phyloP scores from a whole-genome alignment of 768 basidiomycete species.

The Hypsizygus marmoreus region DNA sequence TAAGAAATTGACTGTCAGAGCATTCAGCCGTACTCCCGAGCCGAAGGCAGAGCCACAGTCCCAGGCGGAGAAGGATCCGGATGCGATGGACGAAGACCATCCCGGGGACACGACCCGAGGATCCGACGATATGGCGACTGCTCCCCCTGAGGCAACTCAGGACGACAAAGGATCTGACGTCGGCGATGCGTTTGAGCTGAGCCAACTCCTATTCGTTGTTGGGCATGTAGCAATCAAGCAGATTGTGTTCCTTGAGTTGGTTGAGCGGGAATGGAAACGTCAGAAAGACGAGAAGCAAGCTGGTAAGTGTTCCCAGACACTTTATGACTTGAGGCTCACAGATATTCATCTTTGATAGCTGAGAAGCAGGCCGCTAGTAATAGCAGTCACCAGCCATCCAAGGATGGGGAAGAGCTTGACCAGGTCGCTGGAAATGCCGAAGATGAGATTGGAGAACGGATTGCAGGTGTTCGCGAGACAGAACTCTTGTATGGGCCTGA shows the following conservation, averaged over 20 bases:
- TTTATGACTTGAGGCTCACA: not conserved
- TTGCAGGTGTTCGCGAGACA: constrained; percentile 79
- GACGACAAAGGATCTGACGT: constrained; percentile 47
- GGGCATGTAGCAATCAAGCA: constrained; percentile 98
- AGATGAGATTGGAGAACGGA: constrained; percentile 95
- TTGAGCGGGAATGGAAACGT: constrained; percentile 95
- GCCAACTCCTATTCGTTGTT: constrained; percentile 92
- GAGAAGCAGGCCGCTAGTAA: constrained; percentile 56
- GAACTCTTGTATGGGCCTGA: constrained; percentile 85
- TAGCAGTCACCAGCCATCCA: constrained; percentile 41
- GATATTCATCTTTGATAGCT: constrained; percentile 33
- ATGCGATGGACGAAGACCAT: constrained; percentile 61
- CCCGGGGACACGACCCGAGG: constrained; percentile 33
- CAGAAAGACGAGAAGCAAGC: constrained; percentile 89
- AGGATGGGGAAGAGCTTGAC: constrained; percentile 86
- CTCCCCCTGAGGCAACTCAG: constrained; percentile 29
- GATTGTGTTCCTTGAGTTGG: constrained; percentile 92
- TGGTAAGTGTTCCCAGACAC: constrained; percentile 45
- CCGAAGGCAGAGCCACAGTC: constrained; percentile 22
- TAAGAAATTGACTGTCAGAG: constrained; percentile 74
- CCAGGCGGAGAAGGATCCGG: constrained; percentile 37
- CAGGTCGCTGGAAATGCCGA: constrained; percentile 97
- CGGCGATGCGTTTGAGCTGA: constrained; percentile 85
- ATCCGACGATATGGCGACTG: constrained; percentile 28
- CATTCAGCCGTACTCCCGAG: constrained; percentile 51